phyloP scores from a whole-genome alignment of 2,329 filamentous ascomycete genomes.

The Didymella pinodella region DNA sequence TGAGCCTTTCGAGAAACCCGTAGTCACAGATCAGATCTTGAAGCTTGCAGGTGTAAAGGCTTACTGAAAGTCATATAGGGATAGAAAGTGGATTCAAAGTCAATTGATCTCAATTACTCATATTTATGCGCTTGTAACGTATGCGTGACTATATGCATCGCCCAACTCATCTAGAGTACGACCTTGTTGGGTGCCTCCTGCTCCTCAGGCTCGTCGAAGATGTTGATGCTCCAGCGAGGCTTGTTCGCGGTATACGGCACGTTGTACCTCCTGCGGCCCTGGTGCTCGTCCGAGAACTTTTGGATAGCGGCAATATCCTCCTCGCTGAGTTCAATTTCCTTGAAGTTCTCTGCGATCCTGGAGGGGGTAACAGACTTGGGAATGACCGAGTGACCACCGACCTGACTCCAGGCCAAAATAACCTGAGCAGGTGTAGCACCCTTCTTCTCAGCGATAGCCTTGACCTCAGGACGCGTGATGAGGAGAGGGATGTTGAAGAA shows the following conservation, averaged over 20 bases:
- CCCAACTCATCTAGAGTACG: constrained; percentile 12
- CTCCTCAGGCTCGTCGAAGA: constrained; percentile 46
- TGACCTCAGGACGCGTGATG: constrained; percentile 74
- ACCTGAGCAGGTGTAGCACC: constrained; percentile 77
- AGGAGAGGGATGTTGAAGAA: constrained; percentile 63
- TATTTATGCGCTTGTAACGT: neutral
- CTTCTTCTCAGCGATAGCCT: constrained; percentile 68
- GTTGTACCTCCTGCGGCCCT: constrained; percentile 38
- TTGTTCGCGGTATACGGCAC: constrained; percentile 55
- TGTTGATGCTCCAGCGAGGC: constrained; percentile 40
- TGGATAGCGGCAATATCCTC: constrained; percentile 36
- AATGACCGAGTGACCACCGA: constrained; percentile 55
- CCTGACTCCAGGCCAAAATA: constrained; percentile 86
- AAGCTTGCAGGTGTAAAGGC: neutral
- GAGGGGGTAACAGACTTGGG: constrained; percentile 41
- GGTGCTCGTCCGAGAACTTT: constrained; percentile 61
- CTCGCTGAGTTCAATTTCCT: constrained; percentile 38
- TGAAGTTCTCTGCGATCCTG: constrained; percentile 41
- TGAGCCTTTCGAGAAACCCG: neutral
- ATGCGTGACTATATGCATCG: too few relatives aligned
- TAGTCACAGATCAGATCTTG: neutral
- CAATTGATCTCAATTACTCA: neutral
- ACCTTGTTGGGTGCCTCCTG: constrained; percentile 33
- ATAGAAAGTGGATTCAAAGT: neutral
- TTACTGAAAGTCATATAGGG: neutral